Evolutionary conservation across 139 green algal genomes (phyloP), one percentile per base, ranked within the genome.

Genomic region (Zygnema cylindricum): DNA sequence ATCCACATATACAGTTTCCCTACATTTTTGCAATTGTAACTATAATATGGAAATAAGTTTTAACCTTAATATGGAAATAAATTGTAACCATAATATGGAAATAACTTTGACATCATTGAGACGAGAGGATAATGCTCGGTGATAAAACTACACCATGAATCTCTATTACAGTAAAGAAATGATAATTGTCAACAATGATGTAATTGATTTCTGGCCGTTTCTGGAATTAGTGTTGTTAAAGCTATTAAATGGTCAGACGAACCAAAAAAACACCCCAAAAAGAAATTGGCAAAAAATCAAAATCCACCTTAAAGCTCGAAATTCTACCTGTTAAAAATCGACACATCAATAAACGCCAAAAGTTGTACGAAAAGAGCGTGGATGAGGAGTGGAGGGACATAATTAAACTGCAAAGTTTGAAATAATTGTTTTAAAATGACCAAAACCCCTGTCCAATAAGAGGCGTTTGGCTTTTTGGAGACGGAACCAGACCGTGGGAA

Each of bases 251-350:
- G 49, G 49, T 25, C 7, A 63, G 49, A 63, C 7, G 16, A 63
- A 63, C 7, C 49, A 16, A 63, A 16, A 63, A 16, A 63, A 16
- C 7, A 16, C n/a, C n/a, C n/a, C n/a, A 63, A 16, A 63, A 16
- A 63, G 49, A 63, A 63, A 63, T 7, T 25, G 49, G 16, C 7
- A 63, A 16, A 63, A 16, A 63, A 16, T 25, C 7, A 16, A 63
- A 63, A 63, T 63, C 7, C 7, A 63, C 7, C 7, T 7, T 16
- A 16, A 63, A 16, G 16, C n/a, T n/a, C 7, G 16, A 63, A 7
- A 63, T 16, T 25, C 49, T 63, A 87, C 81, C 81, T 81, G 42
- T 87, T 87, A 21, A 87, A 87, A 23, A 87, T 87, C 42, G 76
- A 78, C 25, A 43, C 55, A 40, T 87, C 77, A 32, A 87, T 41